phyloP scores from a whole-genome alignment of 352 stramenopile genomes.

The Thraustochytrium striatum region DNA sequence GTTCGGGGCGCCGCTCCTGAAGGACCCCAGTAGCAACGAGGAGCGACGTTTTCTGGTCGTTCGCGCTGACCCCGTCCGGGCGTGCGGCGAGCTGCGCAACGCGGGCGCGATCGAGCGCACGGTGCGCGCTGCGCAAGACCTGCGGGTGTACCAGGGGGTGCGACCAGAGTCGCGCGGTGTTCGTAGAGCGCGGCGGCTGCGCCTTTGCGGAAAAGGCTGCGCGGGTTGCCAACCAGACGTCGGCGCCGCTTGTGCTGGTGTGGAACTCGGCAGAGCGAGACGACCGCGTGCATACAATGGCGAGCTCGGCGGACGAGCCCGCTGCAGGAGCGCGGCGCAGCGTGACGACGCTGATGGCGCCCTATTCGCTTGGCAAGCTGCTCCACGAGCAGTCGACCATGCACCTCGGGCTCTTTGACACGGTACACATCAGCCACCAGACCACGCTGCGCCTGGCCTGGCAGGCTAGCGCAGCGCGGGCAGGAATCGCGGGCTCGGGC shows the following conservation, averaged over 20 bases:
- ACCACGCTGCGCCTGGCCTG: too few relatives aligned
- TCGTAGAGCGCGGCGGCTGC: not conserved
- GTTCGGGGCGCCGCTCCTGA: not conserved
- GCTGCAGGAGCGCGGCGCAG: too few relatives aligned
- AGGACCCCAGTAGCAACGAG: not conserved
- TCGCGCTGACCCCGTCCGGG: not conserved
- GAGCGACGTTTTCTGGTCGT: not conserved
- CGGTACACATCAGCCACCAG: too few relatives aligned
- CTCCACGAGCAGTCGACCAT: too few relatives aligned
- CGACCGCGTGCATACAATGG: too few relatives aligned
- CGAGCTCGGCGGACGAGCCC: too few relatives aligned
- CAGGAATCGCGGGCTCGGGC: too few relatives aligned
- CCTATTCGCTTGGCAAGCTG: too few relatives aligned
- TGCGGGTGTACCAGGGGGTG: not conserved
- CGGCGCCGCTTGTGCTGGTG: not conserved
- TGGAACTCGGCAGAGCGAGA: too few relatives aligned
- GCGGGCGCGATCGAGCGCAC: not conserved
- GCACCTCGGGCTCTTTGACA: too few relatives aligned
- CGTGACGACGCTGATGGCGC: too few relatives aligned
- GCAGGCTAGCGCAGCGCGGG: too few relatives aligned
- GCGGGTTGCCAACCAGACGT: constrained; percentile 6
- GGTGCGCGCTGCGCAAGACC: not conserved
- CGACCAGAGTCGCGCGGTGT: not conserved
- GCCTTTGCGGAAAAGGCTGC: constrained; percentile 27
- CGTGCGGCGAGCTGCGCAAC: not conserved